Percentiles rank a stretch among this genome's conserved stretches.
Conservation (phyloP, 139 green algal species). For the Klebsormidium nitens region DNA sequence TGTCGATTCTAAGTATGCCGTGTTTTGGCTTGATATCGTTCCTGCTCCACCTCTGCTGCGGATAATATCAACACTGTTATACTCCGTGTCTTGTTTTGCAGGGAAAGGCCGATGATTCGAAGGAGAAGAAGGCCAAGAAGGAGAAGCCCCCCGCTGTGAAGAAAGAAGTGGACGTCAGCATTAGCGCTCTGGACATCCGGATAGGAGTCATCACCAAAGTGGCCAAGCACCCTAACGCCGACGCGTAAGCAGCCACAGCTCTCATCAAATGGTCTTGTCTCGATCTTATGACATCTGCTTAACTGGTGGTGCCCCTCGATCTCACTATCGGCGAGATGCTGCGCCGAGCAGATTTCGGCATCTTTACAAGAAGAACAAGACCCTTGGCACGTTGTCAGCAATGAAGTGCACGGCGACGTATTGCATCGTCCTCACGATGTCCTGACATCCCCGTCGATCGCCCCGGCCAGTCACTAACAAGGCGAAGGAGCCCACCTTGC, state of each 20-base stretch:
- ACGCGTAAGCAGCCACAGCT: slow-evolving; percentile 8
- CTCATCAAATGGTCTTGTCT: background rate
- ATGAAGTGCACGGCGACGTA: no score
- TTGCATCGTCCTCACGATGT: no score
- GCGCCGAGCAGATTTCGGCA: no score
- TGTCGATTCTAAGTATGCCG: background rate
- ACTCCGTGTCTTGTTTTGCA: background rate
- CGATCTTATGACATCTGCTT: no score
- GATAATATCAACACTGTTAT: no score
- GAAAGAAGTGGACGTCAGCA: slow-evolving; percentile 24
- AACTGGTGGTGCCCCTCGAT: no score
- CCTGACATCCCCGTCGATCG: no score
- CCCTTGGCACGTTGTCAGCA: no score
- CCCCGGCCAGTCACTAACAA: no score
- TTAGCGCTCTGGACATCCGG: slow-evolving; percentile 31
- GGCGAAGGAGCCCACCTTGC: no score
- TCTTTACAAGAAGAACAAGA: no score
- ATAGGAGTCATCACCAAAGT: slow-evolving; percentile 30
- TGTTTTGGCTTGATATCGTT: background rate
- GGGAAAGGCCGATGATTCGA: background rate
- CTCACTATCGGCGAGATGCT: no score
- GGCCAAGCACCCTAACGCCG: slow-evolving; percentile 21
- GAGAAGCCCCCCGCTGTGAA: slow-evolving; percentile 13
- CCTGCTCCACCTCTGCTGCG: background rate
- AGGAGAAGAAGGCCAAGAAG: slow-evolving; percentile 26